These are phyloP conservation scores for Calonectria multiphialidica DNA, from an alignment of 2,329 filamentous ascomycete genomes.

Conservation along the genomic window DNA sequence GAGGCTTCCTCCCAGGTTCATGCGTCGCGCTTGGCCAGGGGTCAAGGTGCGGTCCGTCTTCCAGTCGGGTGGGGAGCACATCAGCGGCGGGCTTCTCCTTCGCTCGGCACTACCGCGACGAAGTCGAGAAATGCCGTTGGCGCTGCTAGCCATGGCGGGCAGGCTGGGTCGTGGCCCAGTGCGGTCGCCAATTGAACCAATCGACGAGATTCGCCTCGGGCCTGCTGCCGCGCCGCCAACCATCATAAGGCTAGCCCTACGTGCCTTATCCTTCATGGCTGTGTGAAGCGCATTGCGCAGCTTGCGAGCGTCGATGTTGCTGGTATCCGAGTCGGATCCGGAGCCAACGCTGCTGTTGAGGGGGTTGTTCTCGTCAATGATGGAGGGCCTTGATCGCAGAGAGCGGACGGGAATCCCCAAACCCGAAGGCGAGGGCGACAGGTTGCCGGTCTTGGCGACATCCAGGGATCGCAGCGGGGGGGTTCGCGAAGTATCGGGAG, in stretches of 20 bases:
- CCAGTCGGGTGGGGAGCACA: slow-evolving; percentile 61
- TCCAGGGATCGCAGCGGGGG: slow-evolving; percentile 65
- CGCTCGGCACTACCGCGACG: slow-evolving; percentile 64
- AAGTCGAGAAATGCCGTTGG: slow-evolving; percentile 68
- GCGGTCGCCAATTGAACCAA: slow-evolving; percentile 51
- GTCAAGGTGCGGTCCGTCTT: slow-evolving; percentile 58
- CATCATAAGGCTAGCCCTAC: slow-evolving; percentile 53
- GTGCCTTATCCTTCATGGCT: slow-evolving; percentile 60
- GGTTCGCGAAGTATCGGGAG: slow-evolving; percentile 45
- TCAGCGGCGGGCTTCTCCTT: slow-evolving; percentile 65
- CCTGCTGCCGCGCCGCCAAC: slow-evolving; percentile 50
- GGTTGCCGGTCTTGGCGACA: slow-evolving; percentile 62
- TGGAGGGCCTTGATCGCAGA: slow-evolving; percentile 50
- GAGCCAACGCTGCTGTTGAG: slow-evolving; percentile 50
- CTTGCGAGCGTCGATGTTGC: slow-evolving; percentile 64
- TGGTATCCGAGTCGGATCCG: slow-evolving; percentile 63
- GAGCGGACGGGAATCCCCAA: slow-evolving; percentile 45
- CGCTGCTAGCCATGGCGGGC: slow-evolving; percentile 60
- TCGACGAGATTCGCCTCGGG: slow-evolving; percentile 60
- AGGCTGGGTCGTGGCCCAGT: slow-evolving; percentile 49
- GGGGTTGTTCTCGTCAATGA: slow-evolving; percentile 66
- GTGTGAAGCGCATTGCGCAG: slow-evolving; percentile 67
- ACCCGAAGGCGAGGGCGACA: slow-evolving; percentile 57
- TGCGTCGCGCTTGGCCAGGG: slow-evolving; percentile 67
- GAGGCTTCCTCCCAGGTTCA: slow-evolving; percentile 64